Evolutionary conservation across 331 rosid species (phyloP).

Genomic region (Pyracantha coccinea): DNA sequence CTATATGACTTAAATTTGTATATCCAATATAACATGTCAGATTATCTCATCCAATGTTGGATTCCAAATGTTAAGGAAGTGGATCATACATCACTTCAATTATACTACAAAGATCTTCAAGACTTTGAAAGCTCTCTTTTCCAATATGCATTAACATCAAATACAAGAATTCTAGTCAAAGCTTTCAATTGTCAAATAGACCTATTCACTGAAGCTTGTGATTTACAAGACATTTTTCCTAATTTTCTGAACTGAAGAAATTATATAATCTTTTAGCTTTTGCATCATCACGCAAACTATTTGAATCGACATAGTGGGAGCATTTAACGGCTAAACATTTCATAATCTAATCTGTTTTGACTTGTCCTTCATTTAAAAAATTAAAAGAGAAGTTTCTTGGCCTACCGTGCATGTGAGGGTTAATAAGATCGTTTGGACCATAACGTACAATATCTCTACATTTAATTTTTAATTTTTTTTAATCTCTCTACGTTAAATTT

Average conservation of each 20-base stretch:
- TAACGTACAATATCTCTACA: background rate
- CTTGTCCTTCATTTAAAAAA: no score
- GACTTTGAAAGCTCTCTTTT: background rate
- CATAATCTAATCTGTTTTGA: background rate
- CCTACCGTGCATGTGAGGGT: background rate
- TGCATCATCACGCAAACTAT: background rate
- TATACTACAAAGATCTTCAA: background rate
- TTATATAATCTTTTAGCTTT: background rate
- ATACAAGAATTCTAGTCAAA: background rate
- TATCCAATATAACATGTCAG: background rate
- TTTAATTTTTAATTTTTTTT: no score
- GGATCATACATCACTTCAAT: background rate
- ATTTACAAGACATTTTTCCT: background rate
- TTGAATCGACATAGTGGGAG: background rate
- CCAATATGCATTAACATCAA: background rate
- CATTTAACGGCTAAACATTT: background rate
- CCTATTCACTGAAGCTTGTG: background rate
- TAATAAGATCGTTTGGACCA: background rate
- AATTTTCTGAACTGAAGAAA: background rate
- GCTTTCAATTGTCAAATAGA: background rate
- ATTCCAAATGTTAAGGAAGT: no score
- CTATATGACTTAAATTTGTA: no score
- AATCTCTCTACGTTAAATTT: background rate
- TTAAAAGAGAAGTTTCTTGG: background rate
- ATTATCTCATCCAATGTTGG: background rate